Evolutionary conservation across 192 early-diverging fungal species (phyloP), one percentile per base, ranked within the genome.

Genomic region (Gryganskiella cystojenkinii): DNA sequence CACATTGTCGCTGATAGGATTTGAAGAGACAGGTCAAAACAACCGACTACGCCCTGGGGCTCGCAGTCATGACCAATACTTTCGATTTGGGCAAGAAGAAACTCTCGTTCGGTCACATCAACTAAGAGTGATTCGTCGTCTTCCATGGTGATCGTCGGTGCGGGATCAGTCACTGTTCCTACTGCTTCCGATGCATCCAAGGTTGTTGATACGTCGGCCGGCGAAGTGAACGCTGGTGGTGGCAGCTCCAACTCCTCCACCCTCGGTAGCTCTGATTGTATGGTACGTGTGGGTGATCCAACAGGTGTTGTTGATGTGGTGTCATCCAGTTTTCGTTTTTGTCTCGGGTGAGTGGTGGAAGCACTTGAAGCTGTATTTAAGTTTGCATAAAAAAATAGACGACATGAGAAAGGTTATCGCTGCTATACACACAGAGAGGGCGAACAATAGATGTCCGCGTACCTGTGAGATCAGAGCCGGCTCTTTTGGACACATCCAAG

Each of bases 1-100:
- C 62, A 42, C 62, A 64, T 30, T 53, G 35, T 43, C 50, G 62
- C 62, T 53, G 62, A 37, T 64, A 43, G 22, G 49, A 42, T 50
- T 42, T 64, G 62, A 64, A 53, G 15, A 54, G 34, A 52, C 62
- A 64, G 15, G 49, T 22, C 33, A n/a, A 43, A 64, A 30, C 62
- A 64, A 53, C 35, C 50, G 25, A 53, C 34, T 17, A 40, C 62
- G 14, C 50, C 49, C 46, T 64, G 50, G 17, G 37, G 50, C 46
- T 64, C 49, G 62, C 50, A 64, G 25, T 51, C 50, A 53, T 64
- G 62, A 24, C 49, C 50, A 53, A 64, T 64, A 22, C 37, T 64
- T 64, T 64, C 62, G 27, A 64, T 64, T 53, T 53, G 49, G 40
- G 62, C 25, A 64, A 64, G 62, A 53, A 53, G 62, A 42, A 43